Evolutionary conservation across 2,329 filamentous ascomycete genomes (phyloP), one percentile per base, ranked within the genome.

Genomic region (Colletotrichum coccodes): DNA sequence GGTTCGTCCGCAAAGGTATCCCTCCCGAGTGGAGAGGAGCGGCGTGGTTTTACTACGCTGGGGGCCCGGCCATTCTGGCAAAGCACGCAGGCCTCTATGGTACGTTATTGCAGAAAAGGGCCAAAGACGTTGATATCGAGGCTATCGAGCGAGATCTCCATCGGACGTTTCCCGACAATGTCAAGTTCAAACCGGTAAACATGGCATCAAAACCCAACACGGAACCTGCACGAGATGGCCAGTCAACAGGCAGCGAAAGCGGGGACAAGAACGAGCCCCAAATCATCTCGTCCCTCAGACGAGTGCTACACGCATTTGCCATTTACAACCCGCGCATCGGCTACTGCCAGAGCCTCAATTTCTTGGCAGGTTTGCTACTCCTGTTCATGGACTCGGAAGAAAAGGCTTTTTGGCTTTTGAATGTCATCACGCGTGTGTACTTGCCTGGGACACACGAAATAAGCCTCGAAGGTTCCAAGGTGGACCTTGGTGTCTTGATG

Each of bases 41-140:
- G 6, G 95, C 95, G 52, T 98, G 95, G 95, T 98, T 97, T 79
- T 98, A 93, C 82, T 98, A 98, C 77, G 94, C 94, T 12, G 94
- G 94, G 23, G 95, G 95, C 1, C 94, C 94, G 28, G 90, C 91
- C 52, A 92, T 94, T 72, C 79, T 97, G 68, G 88, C 90, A 59
- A 91, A 93, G 75, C 89, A 97, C 73, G 87, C 90, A 6, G 93
- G 93, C 1, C 83, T 95, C 18, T 98, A 98, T 77, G 87, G 90
- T 60, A 86, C 90, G 60, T 83, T 97, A 44, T 83, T 96, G 36
- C 83, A 87, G 63, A 85, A 88, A 68, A 82, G 84, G 70, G 89
- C 93, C 38, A 91, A 92, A 75, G 84, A 88, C 0, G 87, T 93
- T 59, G 94, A 98, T 74, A 87, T 91, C 49, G 95, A 98, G 76